These are phyloP conservation scores for Xylariaceae sp. DNA, from an alignment of 2,329 filamentous ascomycete genomes.

Conservation along the genomic window DNA sequence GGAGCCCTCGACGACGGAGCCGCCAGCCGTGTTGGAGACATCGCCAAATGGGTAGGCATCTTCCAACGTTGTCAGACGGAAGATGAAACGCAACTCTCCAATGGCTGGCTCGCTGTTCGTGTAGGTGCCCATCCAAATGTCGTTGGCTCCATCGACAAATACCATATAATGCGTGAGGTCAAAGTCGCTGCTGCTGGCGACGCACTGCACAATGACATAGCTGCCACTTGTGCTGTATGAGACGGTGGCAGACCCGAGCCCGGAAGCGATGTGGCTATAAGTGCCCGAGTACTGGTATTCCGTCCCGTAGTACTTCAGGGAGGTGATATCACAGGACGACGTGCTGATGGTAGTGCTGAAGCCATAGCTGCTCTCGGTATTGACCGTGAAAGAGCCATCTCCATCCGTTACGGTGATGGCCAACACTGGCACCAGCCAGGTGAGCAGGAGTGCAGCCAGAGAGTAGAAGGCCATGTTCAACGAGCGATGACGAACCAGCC, in stretches of 20 bases:
- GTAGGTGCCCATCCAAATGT: constrained; percentile 48
- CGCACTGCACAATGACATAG: constrained; percentile 51
- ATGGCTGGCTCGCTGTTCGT: constrained; percentile 41
- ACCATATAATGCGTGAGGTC: constrained; percentile 51
- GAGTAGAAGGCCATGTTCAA: background rate
- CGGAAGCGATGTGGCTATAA: constrained; percentile 49
- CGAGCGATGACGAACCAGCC: background rate
- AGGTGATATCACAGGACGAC: constrained; percentile 49
- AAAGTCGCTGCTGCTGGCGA: constrained; percentile 37
- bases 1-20: constrained; percentile 43
- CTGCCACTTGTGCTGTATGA: constrained; percentile 36
- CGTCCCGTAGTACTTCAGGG: constrained; percentile 43
- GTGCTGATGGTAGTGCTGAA: constrained; percentile 23
- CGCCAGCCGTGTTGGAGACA: constrained; percentile 43
- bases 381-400: constrained; percentile 19
- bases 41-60: constrained; percentile 37
- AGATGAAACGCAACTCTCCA: constrained; percentile 51
- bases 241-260: constrained; percentile 47
- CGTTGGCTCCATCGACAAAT: constrained; percentile 42
- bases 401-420: constrained; percentile 22
- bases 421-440: constrained; percentile 17
- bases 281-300: constrained; percentile 46
- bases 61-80: constrained; percentile 28
- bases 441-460: constrained; percentile 8
- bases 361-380: constrained; percentile 23